Base-by-base conservation (phyloP, 2,329 filamentous ascomycete genomes). In the Colletotrichum cereale region DNA sequence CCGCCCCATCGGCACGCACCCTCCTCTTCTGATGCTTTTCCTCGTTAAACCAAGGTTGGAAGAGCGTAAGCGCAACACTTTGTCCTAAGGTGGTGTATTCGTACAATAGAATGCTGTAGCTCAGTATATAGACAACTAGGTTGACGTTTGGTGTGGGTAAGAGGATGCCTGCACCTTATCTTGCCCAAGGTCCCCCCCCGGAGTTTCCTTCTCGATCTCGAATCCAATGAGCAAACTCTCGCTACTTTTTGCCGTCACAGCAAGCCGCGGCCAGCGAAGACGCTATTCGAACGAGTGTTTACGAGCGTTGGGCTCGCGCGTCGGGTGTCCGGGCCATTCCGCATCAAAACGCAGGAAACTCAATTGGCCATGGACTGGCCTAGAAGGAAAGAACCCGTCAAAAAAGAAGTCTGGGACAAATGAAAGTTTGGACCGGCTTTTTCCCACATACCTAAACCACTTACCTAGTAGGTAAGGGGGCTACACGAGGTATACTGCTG, bases 1-100 rank as follows among this genome's bases (percentile, higher is more conserved):
- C 58, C 61, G 60, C 66, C 52, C 60, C 60, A 40, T 31, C 65
- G 48, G 65, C 65, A 55, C 62, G 36, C 34, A 64, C 60, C 50
- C 60, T 67, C 50, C 60, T 50, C 24, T 52, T 26, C n/a, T 21
- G 29, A 57, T 21, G 40, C 52, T 67, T 66, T 47, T 62, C 60
- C 60, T 62, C 44, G n/a, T 48, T 18, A 7, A 24, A 12, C n/a
- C 44, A 24, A 55, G 16, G 21, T 55, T 55, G 62, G 62, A 36
- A 12, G 55, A 26, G 50, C 31, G 53, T 29, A 66, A 48, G 29
- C 50, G 36, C 53, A 12, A 48, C 52, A 29, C 40, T 26, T 66
- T 18, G 48, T 18, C 47, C 47, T 14, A 29, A 44, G 18, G 42
- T 44, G 16, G 2, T n/a, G n/a, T n/a, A n/a, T n/a, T n/a, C n/a